These are phyloP conservation scores for Fraxinus pennsylvanica DNA, from an alignment of 257 asterid species.

Conservation along the genomic window DNA sequence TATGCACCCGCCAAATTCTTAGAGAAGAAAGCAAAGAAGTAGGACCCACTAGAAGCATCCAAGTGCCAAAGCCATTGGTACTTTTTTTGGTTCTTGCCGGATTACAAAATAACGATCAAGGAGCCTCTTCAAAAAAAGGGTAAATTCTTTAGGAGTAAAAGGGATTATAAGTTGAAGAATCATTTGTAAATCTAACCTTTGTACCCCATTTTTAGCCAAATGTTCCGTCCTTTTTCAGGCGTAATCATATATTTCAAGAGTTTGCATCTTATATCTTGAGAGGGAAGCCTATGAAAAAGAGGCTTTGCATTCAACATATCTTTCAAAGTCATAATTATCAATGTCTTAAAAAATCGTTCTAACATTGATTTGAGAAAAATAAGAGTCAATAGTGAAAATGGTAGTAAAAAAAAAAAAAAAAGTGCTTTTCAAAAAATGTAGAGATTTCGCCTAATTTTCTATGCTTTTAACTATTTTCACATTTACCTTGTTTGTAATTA, in stretches of 20 bases:
- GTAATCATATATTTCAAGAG: constrained; percentile 14
- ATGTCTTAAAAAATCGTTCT: constrained; percentile 10
- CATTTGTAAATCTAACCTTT: constrained; percentile 14
- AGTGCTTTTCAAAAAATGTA: no score
- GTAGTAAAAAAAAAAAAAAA: no score
- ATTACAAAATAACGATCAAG: neutral
- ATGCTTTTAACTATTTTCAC: no score
- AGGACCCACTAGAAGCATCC: constrained; percentile 16
- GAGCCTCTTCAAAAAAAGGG: neutral
- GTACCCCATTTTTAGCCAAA: constrained; percentile 21
- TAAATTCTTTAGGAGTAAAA: constrained; percentile 23
- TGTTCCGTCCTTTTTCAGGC: constrained; percentile 26
- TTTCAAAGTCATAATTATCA: constrained; percentile 10
- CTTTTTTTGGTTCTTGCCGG: neutral
- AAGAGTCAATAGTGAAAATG: neutral
- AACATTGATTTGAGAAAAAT: neutral
- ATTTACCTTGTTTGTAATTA: no score
- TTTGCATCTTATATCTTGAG: constrained; percentile 27
- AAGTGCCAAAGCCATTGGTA: neutral
- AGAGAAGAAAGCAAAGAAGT: neutral
- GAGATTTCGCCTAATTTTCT: no score
- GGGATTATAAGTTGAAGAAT: neutral
- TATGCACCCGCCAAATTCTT: neutral
- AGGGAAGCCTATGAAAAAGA: constrained; percentile 30
- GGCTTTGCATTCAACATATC: constrained; percentile 31